phyloP scores from a whole-genome alignment of 352 stramenopile genomes.

The Albugo candida region DNA sequence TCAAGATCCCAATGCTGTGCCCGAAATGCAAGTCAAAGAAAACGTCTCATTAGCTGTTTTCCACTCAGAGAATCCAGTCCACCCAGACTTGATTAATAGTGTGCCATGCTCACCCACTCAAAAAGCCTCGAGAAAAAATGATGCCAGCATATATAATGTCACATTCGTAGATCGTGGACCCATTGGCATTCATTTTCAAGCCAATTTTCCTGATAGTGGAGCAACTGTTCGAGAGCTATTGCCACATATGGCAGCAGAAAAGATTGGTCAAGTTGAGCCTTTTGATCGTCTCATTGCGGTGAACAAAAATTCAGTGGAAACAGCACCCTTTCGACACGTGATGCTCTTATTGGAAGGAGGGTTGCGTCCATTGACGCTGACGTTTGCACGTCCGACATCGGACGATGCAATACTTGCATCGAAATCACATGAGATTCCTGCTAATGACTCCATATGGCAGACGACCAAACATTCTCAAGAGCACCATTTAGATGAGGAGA shows the following conservation, averaged over 20 bases:
- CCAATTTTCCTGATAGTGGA: conserved; percentile 39
- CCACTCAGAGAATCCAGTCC: not conserved
- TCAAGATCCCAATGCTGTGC: no score
- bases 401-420: not conserved
- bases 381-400: conserved; percentile 29
- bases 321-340: conserved; percentile 52
- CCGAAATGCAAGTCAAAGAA: not conserved
- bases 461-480: not conserved
- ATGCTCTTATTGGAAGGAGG: conserved; percentile 69
- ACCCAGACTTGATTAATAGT: not conserved
- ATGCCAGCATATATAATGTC: conserved; percentile 22
- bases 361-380: conserved; percentile 50
- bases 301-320: conserved; percentile 45
- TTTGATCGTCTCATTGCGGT: conserved; percentile 58
- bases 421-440: not conserved
- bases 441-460: not conserved
- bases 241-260: conserved; percentile 29
- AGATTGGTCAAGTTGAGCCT: conserved; percentile 23
- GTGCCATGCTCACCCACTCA: no score
- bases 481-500: conserved; percentile 28
- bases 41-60: conserved; percentile 3
- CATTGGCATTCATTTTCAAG: conserved; percentile 72
- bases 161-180: conserved; percentile 49
- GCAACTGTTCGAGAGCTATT: conserved; percentile 40
- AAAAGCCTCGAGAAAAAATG: no score